Evolutionary conservation across 2,329 filamentous ascomycete genomes (phyloP), one percentile per base, ranked within the genome.

Genomic region (Neobulgaria alba): DNA sequence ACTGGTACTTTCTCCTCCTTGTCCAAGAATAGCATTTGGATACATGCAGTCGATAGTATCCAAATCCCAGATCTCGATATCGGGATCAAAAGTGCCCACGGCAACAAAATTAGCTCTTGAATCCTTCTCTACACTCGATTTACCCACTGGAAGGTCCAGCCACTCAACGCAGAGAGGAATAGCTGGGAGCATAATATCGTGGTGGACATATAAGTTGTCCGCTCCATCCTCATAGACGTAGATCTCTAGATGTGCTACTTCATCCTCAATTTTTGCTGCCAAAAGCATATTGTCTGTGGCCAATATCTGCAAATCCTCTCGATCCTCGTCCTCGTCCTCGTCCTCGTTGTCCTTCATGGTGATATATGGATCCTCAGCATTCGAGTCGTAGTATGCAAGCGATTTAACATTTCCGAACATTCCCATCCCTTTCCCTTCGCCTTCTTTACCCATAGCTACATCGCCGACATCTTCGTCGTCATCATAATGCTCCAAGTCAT

Each of bases 31-130:
- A 8, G 90, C 89, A 60, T 95, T 94, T 16, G 92, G 92, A 59
- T 95, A 98, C 85, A 98, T 94, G 77, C 84, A 85, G 67, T 98
- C 92, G 38, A 98, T 79, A 5, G 88, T 83, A 61, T 98, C 92
- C 39, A 98, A 71, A 60, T 98, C 89, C 92, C 92, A 98, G 39
- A 98, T 80, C 68, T 98, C 92, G 54, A 98, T 98, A 58, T 98
- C 92, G 2, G 92, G 90, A 59, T 96, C 90, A 79, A 96, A 95
- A 3, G 92, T 96, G 42, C 89, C 92, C 29, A 98, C 78, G 4
- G 92, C 92, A 16, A 95, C 89, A 53, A 90, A 95, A 67, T 95
- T 98, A 41, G 85, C 92, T 36, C 72, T 75, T 17, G 76, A 71
- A 49, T 84, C 77, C 46, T 76, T 75, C 31, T 75, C 74, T 4